Percentiles rank a stretch among this genome's conserved stretches.
These are phyloP conservation scores for Ophioceras dolichostomum DNA, from an alignment of 2,329 filamentous ascomycete species.

Conservation along the genomic window DNA sequence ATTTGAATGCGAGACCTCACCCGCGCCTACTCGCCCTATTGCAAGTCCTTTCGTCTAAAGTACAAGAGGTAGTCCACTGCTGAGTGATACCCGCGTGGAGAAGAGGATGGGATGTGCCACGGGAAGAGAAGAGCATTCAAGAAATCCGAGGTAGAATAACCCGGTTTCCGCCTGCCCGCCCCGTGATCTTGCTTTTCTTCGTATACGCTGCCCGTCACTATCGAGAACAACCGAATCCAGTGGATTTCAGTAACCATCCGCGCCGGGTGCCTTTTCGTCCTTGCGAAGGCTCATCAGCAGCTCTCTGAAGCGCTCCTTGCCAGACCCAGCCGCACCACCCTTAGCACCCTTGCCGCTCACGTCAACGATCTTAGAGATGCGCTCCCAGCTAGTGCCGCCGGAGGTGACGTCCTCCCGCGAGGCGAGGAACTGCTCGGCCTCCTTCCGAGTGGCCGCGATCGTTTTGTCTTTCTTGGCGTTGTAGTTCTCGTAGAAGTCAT, in stretches of 20 bases:
- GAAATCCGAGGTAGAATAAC: no score
- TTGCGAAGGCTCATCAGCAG: conserved; percentile 77
- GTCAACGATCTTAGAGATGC: conserved; percentile 95
- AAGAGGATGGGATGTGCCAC: no score
- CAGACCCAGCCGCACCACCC: conserved; percentile 78
- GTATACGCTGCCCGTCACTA: neutral
- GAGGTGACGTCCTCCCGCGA: conserved; percentile 86
- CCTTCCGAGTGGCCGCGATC: conserved; percentile 74
- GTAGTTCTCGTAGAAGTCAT: conserved; percentile 99
- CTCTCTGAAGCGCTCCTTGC: conserved; percentile 94
- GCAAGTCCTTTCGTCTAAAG: no score
- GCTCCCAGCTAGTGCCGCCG: conserved; percentile 95
- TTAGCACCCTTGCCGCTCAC: conserved; percentile 83
- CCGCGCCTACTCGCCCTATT: no score
- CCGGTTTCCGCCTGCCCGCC: neutral
- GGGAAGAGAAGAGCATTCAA: no score
- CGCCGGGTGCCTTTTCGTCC: conserved; percentile 73
- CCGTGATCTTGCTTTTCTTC: neutral
- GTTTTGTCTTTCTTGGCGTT: conserved; percentile 96
- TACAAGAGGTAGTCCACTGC: no score
- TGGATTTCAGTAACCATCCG: conserved; percentile 47
- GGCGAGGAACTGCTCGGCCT: conserved; percentile 85
- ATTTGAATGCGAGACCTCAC: no score
- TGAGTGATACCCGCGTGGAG: no score
- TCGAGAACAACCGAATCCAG: neutral